These are phyloP conservation scores for Talaromyces sp. DNA, from an alignment of 2,329 filamentous ascomycete species.

Conservation along the genomic window DNA sequence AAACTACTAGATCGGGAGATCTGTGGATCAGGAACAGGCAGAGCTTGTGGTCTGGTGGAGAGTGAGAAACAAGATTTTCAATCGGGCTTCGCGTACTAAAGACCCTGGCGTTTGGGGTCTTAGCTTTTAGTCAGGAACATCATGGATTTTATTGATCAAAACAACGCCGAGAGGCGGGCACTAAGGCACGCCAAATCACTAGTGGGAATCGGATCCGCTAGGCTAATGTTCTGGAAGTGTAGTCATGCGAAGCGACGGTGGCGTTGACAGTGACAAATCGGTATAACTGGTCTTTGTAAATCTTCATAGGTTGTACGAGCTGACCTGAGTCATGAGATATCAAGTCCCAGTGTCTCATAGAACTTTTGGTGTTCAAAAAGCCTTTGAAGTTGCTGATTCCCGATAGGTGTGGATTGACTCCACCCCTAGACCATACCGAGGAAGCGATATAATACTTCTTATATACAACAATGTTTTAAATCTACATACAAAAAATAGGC, in stretches of 20 bases:
- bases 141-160: neutral
- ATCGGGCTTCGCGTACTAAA: neutral
- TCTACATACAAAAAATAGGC: neutral
- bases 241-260: neutral
- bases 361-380: no score
- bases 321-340: no score
- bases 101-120: neutral
- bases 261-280: neutral
- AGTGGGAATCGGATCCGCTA: neutral
- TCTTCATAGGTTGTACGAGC: no score
- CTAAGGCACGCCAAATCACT: conserved; percentile 3
- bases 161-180: neutral
- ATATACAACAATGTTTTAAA: no score
- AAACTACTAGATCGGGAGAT: neutral
- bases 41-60: neutral
- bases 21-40: neutral
- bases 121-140: neutral
- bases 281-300: no score
- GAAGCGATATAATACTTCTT: no score
- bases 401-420: no score
- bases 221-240: neutral
- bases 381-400: no score
- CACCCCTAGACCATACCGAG: no score
- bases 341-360: no score
- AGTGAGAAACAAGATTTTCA: neutral